Conservation (phyloP, 2,329 filamentous ascomycete species). For the Ustulina deusta region DNA sequence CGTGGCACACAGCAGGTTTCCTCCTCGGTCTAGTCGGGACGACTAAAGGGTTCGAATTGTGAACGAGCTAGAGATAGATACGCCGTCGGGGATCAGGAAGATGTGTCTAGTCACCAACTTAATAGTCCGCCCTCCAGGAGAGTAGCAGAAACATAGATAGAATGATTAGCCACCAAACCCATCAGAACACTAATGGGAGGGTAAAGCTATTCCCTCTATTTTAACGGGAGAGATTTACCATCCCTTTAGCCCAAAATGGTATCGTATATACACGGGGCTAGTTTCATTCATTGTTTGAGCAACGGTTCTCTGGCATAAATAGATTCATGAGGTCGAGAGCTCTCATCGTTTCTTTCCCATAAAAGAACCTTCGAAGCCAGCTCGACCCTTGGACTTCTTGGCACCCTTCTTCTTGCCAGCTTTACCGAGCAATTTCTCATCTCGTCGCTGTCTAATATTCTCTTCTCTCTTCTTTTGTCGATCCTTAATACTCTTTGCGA, state of each 20-base stretch:
- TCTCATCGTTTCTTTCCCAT: conserved; percentile 60
- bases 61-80: no score
- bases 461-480: conserved; percentile 86
- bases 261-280: conserved; percentile 32
- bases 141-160: no score
- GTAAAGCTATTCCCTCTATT: background rate
- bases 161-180: background rate
- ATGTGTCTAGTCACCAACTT: background rate
- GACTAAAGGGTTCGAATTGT: background rate
- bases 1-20: background rate
- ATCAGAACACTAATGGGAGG: background rate
- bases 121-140: background rate
- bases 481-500: conserved; percentile 80
- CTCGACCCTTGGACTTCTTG: conserved; percentile 58
- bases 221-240: no score
- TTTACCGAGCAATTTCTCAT: conserved; percentile 74
- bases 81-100: background rate
- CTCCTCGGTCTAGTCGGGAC: background rate
- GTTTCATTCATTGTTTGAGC: conserved; percentile 8
- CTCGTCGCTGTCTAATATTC: conserved; percentile 78
- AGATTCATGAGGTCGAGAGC: conserved; percentile 17
- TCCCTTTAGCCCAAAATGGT: no score
- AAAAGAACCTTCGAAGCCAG: conserved; percentile 79
- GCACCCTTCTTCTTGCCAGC: conserved; percentile 67
- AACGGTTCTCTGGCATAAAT: conserved; percentile 12